Conservation (phyloP, 2,329 filamentous ascomycete genomes). For the Trichophyton verrucosum region DNA sequence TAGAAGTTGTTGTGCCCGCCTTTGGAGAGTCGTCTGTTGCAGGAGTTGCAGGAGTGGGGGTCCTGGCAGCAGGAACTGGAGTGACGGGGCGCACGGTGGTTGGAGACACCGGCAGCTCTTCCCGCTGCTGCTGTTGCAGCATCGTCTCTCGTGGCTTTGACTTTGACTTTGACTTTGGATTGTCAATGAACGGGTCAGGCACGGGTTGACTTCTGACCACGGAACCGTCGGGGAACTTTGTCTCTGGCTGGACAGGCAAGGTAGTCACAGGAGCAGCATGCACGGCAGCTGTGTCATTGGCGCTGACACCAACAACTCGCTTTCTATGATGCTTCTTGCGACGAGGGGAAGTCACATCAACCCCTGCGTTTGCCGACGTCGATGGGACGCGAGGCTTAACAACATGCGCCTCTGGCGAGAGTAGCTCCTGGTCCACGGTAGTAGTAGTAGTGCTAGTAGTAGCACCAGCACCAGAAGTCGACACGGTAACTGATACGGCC, state of each 20-base stretch:
- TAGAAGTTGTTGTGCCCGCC: background rate
- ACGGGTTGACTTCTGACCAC: background rate
- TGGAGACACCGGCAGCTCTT: background rate
- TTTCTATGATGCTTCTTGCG: constrained; percentile 42
- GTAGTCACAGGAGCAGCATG: too few relatives aligned
- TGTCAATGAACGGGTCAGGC: background rate
- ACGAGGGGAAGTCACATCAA: constrained; percentile 21
- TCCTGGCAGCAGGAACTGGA: background rate
- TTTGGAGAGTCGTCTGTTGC: background rate
- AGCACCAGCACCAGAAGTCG: constrained; percentile 31
- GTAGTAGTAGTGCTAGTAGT: constrained; percentile 4
- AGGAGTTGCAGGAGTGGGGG: background rate
- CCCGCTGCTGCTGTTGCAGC: background rate
- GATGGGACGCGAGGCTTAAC: background rate
- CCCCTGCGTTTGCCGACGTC: background rate
- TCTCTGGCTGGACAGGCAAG: background rate
- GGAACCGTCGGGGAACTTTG: background rate
- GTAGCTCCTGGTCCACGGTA: constrained; percentile 10
- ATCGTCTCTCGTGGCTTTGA: background rate
- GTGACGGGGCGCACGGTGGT: background rate
- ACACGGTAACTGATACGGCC: too few relatives aligned
- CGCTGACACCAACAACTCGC: constrained; percentile 45
- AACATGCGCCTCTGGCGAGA: background rate
- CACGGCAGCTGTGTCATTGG: constrained; percentile 24
- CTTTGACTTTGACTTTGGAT: background rate